Evolutionary conservation across 2,329 filamentous ascomycete species (phyloP).

Genomic region (Colletotrichum simmondsii): DNA sequence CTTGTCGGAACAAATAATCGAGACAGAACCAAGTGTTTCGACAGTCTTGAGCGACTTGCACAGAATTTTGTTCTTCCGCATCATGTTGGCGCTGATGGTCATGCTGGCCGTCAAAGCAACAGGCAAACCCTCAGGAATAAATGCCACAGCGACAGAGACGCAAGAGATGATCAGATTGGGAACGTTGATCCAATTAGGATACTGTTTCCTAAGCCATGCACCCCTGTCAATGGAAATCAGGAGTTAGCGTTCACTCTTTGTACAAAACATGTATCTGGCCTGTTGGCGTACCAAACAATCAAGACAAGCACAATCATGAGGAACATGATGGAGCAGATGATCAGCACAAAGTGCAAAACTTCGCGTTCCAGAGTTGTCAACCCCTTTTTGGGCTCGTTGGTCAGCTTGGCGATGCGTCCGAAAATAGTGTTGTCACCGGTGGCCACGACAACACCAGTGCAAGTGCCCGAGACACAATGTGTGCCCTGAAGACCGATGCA

Average conservation of each 20-base stretch:
- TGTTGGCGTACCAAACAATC: conserved; percentile 70
- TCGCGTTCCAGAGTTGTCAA: conserved; percentile 79
- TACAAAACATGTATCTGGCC: conserved; percentile 50
- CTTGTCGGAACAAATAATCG: conserved; percentile 81
- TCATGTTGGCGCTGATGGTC: conserved; percentile 81
- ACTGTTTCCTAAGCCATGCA: conserved; percentile 72
- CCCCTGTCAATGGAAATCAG: conserved; percentile 57
- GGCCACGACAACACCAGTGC: conserved; percentile 74
- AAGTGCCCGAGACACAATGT: conserved; percentile 77
- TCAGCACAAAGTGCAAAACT: conserved; percentile 76
- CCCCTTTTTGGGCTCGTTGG: conserved; percentile 74
- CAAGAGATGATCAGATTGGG: conserved; percentile 78
- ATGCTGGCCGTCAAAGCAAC: conserved; percentile 77
- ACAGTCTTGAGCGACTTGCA: conserved; percentile 85
- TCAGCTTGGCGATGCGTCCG: conserved; percentile 78
- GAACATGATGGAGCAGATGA: conserved; percentile 76
- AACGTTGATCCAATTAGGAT: conserved; percentile 79
- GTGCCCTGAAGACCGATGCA: conserved; percentile 85
- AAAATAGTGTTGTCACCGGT: conserved; percentile 81
- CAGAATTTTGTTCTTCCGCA: conserved; percentile 80
- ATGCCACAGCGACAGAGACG: conserved; percentile 78
- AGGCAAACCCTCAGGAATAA: conserved; percentile 80
- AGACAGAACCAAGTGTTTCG: conserved; percentile 79
- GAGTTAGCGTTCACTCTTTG: background rate
- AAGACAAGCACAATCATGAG: conserved; percentile 73